Conservation (phyloP, 192 early-diverging fungal genomes). For the Radiomyces spectabilis region DNA sequence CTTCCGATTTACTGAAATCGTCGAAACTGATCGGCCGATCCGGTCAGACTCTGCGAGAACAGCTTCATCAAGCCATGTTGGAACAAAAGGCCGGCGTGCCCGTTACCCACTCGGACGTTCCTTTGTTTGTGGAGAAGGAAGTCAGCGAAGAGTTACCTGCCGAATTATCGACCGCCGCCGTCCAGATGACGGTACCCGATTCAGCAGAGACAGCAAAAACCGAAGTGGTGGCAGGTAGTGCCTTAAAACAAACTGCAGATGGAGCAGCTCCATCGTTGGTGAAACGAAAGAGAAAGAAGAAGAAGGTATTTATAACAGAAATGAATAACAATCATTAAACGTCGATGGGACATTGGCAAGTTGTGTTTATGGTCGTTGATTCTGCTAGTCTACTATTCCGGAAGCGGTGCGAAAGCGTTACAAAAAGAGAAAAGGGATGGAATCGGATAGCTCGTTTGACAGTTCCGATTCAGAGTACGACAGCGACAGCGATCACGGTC, state of each 20-base stretch:
- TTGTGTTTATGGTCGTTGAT: no score
- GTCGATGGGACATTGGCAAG: not conserved
- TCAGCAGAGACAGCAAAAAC: not conserved
- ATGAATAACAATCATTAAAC: no score
- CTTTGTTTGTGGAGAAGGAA: constrained; percentile 47
- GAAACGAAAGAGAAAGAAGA: constrained; percentile 43
- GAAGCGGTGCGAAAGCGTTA: constrained; percentile 14
- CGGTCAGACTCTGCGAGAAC: constrained; percentile 58
- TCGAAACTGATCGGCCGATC: constrained; percentile 55
- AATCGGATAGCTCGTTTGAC: constrained; percentile 59
- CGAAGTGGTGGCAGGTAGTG: constrained; percentile 36
- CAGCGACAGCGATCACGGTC: constrained; percentile 16
- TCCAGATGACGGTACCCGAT: constrained; percentile 11
- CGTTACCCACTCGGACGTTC: constrained; percentile 48
- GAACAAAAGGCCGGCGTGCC: constrained; percentile 61
- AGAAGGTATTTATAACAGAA: constrained; percentile 27
- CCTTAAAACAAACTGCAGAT: constrained; percentile 29
- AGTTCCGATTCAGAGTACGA: constrained; percentile 64
- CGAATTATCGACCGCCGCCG: not conserved
- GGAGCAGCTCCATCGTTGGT: constrained; percentile 31
- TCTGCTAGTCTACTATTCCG: constrained; percentile 35
- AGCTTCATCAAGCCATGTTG: constrained; percentile 52
- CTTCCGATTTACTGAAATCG: constrained; percentile 61
- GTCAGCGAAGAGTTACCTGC: constrained; percentile 18
- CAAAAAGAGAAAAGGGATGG: constrained; percentile 20